A percentile compares a stretch with the other conserved stretches of the same genome.
Conservation (phyloP, 768 basidiomycete genomes). For the Calocybe indica region DNA sequence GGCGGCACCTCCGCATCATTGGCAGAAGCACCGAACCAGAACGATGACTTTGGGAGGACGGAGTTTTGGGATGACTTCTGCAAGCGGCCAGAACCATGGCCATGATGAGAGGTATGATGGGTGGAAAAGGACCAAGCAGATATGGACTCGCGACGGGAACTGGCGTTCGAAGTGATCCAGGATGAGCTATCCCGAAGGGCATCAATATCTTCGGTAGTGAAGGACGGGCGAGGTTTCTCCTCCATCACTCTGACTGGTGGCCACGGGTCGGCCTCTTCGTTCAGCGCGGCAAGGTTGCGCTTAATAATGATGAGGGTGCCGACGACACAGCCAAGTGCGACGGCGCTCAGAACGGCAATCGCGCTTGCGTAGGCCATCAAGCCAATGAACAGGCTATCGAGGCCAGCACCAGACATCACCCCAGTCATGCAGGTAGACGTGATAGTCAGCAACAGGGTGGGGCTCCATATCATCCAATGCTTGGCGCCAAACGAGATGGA, state of each 20-base stretch:
- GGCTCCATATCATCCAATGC: constrained; percentile 73
- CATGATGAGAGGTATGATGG: constrained; percentile 44
- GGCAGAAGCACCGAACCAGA: constrained; percentile 53
- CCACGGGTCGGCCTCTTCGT: constrained; percentile 52
- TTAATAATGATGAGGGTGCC: constrained; percentile 61
- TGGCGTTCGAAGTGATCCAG: constrained; percentile 71
- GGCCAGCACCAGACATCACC: constrained; percentile 46
- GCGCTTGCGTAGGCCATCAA: constrained; percentile 51
- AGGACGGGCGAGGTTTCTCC: constrained; percentile 54
- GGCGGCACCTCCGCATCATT: constrained; percentile 49
- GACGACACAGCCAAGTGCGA: constrained; percentile 53
- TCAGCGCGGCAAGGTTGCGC: constrained; percentile 52
- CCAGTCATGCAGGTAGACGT: constrained; percentile 57
- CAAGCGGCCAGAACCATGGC: constrained; percentile 22
- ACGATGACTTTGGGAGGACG: constrained; percentile 50
- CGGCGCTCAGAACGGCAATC: constrained; percentile 44
- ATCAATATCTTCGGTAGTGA: constrained; percentile 68
- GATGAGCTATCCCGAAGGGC: constrained; percentile 70
- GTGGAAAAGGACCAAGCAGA: constrained; percentile 75
- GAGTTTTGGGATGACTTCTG: constrained; percentile 34
- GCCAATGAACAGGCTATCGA: constrained; percentile 54
- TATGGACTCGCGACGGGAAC: constrained; percentile 49
- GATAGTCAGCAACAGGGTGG: constrained; percentile 46
- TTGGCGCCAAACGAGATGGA: constrained; percentile 63
- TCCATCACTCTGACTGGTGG: constrained; percentile 48